Conservation (phyloP, 176 grass and related monocot genomes). For the Carex parvula region DNA sequence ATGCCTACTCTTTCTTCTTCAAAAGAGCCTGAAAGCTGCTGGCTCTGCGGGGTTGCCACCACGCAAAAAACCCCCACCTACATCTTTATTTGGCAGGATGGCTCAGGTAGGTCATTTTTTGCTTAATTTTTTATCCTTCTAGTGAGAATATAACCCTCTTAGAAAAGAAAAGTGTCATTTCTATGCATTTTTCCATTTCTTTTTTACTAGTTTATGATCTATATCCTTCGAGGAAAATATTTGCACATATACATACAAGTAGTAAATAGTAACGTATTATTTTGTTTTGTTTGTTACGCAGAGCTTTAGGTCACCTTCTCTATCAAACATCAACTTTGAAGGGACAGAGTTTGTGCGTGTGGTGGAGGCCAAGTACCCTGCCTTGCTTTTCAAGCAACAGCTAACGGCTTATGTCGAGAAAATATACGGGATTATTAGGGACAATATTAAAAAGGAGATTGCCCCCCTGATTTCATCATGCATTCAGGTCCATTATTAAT, state of each 20-base stretch:
- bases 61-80: conserved; percentile 80
- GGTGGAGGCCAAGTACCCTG: conserved; percentile 98
- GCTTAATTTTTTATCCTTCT: neutral
- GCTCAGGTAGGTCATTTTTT: conserved; percentile 66
- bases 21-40: conserved; percentile 84
- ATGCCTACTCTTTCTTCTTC: conserved; percentile 78
- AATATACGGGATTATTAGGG: conserved; percentile 95
- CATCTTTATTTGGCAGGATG: conserved; percentile 96
- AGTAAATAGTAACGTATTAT: neutral
- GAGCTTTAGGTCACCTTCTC: conserved; percentile 80
- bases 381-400: conserved; percentile 99
- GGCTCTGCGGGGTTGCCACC: conserved; percentile 61
- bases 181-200: neutral
- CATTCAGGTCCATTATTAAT: conserved; percentile 65
- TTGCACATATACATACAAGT: neutral
- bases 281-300: conserved; percentile 29
- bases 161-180: neutral
- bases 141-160: neutral
- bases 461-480: conserved; percentile 75
- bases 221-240: neutral
- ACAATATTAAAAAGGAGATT: conserved; percentile 92
- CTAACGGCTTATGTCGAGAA: conserved; percentile 98
- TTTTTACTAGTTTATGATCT: neutral
- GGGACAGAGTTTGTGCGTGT: conserved; percentile 69
- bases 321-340: conserved; percentile 76